A percentile compares a stretch with the other conserved stretches of the same genome.
Conservation (phyloP, 768 basidiomycete species). For the Trametes punicea region DNA sequence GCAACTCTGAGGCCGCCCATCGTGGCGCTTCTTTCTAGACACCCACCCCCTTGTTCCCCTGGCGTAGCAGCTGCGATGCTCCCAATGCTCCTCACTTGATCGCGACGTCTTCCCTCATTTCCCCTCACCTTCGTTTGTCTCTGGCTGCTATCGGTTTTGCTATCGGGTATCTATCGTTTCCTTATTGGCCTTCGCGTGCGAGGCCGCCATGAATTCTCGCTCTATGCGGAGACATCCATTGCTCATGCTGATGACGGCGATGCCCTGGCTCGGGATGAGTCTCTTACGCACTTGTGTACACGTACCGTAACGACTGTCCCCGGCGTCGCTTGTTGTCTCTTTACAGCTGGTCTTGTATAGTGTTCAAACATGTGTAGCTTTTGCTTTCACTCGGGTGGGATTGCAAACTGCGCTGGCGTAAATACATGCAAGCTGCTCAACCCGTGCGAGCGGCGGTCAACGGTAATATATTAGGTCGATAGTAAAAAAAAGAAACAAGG, state of each 20-base stretch:
- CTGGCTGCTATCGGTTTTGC: slow-evolving; percentile 6
- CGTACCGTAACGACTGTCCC: slow-evolving; percentile 13
- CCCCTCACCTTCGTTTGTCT: neutral
- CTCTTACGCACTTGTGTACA: slow-evolving; percentile 1
- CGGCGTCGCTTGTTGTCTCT: slow-evolving; percentile 11
- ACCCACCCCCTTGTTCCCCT: neutral
- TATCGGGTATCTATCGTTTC: slow-evolving; percentile 12
- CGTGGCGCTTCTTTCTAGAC: slow-evolving; percentile 12
- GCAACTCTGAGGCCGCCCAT: slow-evolving; percentile 11
- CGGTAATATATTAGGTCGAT: too few relatives aligned
- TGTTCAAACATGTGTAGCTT: slow-evolving; percentile 10
- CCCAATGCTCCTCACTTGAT: slow-evolving; percentile 1
- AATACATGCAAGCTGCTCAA: neutral
- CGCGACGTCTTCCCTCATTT: slow-evolving; percentile 5
- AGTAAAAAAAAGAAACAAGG: too few relatives aligned
- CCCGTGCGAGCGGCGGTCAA: too few relatives aligned
- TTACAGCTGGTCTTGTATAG: slow-evolving; percentile 3
- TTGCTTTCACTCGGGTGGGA: neutral
- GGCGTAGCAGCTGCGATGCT: neutral
- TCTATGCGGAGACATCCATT: slow-evolving; percentile 5
- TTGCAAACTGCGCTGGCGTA: neutral
- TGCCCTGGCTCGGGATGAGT: slow-evolving; percentile 16
- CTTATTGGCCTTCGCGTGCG: slow-evolving; percentile 10
- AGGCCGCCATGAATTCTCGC: neutral
- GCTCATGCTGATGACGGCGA: slow-evolving; percentile 11